phyloP scores from a whole-genome alignment of 2,329 filamentous ascomycete genomes.

The Trichoderma sp. region DNA sequence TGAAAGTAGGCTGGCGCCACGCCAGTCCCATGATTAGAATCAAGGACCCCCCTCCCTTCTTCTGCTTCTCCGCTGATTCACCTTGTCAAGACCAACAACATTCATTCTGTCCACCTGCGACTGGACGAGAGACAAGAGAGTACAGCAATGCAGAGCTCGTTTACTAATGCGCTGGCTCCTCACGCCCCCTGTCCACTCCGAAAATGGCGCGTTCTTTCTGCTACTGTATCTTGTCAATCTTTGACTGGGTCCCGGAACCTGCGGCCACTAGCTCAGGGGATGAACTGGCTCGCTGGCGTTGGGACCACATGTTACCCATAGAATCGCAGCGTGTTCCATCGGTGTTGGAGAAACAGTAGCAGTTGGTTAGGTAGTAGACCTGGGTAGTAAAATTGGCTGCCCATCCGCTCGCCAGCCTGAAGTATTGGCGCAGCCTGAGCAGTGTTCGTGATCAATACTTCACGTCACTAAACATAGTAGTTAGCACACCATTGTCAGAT shows the following conservation, averaged over 20 bases:
- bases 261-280: slow-evolving; percentile 26
- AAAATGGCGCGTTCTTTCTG: slow-evolving; percentile 22
- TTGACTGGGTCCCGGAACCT: slow-evolving; percentile 22
- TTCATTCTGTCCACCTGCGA: neutral
- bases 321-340: neutral
- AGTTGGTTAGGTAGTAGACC: neutral
- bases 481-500: neutral
- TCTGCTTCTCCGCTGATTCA: slow-evolving; percentile 3
- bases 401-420: neutral
- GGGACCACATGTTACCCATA: slow-evolving; percentile 3
- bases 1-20: slow-evolving; percentile 9
- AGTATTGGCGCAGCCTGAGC: neutral
- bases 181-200: slow-evolving; percentile 6
- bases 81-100: neutral
- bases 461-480: neutral
- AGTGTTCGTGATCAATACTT: slow-evolving; percentile 2
- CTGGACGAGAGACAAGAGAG: neutral
- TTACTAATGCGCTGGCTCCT: slow-evolving; percentile 5
- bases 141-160: neutral
- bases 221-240: slow-evolving; percentile 13
- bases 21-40: slow-evolving; percentile 16
- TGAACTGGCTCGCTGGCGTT: slow-evolving; percentile 20
- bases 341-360: neutral
- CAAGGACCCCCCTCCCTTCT: neutral
- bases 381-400: slow-evolving; percentile 7